These are phyloP conservation scores for Porosira glacialis DNA, from an alignment of 352 stramenopile species.

Conservation along the genomic window DNA sequence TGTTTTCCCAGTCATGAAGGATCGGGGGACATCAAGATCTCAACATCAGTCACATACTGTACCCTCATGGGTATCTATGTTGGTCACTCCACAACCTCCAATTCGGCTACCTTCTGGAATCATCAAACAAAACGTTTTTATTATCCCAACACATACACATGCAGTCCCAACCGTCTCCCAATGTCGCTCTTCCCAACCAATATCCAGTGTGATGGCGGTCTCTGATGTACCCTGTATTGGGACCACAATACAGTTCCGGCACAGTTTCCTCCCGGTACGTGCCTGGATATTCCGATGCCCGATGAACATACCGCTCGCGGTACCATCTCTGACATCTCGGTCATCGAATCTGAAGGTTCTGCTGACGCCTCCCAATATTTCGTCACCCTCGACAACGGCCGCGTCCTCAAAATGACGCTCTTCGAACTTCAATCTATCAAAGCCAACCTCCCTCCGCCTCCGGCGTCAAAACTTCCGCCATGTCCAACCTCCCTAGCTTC, in stretches of 20 bases:
- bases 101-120: conserved; percentile 25
- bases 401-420: not conserved
- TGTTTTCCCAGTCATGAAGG: no score
- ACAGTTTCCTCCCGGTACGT: conserved; percentile 25
- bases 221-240: conserved; percentile 7
- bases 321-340: not conserved
- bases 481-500: not conserved
- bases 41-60: no score
- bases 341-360: not conserved
- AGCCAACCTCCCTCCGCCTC: not conserved
- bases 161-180: conserved; percentile 13
- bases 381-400: not conserved
- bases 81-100: conserved; percentile 13
- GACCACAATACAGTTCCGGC: not conserved
- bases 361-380: not conserved
- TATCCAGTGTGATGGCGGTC: conserved; percentile 22
- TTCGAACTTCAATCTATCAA: not conserved
- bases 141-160: conserved; percentile 18
- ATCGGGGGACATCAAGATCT: no score
- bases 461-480: not conserved
- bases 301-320: not conserved
- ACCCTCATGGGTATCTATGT: conserved; percentile 30
- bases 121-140: conserved; percentile 19
- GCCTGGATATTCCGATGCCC: not conserved
- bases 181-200: conserved; percentile 1